Conservation (phyloP, 768 basidiomycete genomes). For the Psilocybe cyanescens region DNA sequence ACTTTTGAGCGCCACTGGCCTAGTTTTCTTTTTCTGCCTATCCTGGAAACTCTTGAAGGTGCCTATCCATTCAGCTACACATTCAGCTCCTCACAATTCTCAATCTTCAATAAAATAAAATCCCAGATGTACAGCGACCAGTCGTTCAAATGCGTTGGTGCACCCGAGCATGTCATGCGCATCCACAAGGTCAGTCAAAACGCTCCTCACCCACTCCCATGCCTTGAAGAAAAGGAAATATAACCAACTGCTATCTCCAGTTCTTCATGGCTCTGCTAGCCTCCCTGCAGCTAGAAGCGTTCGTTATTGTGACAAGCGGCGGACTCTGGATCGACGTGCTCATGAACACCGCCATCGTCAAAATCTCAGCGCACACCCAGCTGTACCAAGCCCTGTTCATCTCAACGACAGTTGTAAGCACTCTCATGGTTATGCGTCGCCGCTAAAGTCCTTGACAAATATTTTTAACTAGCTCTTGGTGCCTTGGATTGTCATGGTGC, state of each 20-base stretch:
- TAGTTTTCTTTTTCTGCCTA: conserved; percentile 44
- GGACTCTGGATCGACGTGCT: conserved; percentile 63
- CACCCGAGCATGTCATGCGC: conserved; percentile 50
- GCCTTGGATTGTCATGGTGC: conserved; percentile 58
- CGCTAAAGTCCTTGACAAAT: background rate
- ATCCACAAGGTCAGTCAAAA: conserved; percentile 48
- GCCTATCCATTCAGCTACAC: background rate
- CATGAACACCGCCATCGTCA: conserved; percentile 45
- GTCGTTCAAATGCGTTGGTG: conserved; percentile 56
- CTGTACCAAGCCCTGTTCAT: conserved; percentile 51
- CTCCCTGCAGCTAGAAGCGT: conserved; percentile 57
- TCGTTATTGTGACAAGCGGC: conserved; percentile 51
- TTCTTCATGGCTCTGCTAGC: conserved; percentile 59
- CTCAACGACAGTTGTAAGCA: conserved; percentile 45
- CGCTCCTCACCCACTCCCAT: background rate
- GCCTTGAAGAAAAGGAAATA: background rate
- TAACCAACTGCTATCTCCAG: conserved; percentile 26
- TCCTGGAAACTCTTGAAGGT: conserved; percentile 52
- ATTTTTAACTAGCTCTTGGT: conserved; percentile 41
- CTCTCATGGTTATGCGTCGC: background rate
- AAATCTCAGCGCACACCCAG: conserved; percentile 42
- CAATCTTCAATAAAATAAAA: background rate
- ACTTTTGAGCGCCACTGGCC: conserved; percentile 44
- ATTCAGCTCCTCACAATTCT: background rate
- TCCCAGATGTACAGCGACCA: conserved; percentile 46